Base-by-base conservation (phyloP, 345 rosid species). In the Litchi chinensis region DNA sequence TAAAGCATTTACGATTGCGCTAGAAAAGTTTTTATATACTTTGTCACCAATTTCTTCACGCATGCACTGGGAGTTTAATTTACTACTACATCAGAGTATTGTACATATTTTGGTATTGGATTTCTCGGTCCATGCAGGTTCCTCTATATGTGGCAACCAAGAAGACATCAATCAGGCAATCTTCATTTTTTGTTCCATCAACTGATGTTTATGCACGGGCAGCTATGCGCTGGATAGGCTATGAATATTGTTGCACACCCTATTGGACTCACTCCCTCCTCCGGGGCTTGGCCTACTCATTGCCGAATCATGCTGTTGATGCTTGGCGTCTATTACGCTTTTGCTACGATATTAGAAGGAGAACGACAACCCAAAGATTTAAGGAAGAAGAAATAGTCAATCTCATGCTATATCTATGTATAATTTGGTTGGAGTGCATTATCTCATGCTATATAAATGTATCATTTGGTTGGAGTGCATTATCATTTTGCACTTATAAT, bases 141-240 rank as follows among this genome's bases (percentile, higher is more conserved):
- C 98, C 96, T 0, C 82, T 93, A 64, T 93, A 91, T 21, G 96
- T 93, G 52, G 98, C 98, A 37, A 93, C 98, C 5, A 93, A 91
- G 82, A 93, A 91, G 96, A 89, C 98, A 16, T 85, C 89, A 52
- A 90, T 93, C 67, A 91, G 76, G 79, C 83, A 85, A 76, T 88
- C 98, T 56, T 91, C 96, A 16, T 88, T 91, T 82, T 87, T 92
- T 64, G 90, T 90, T 44, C 96, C 98, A 71, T 93, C 93, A 13
- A 73, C 86, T 16, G 93, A 93, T 12, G 88, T 88, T 43, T 90
- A 93, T 77, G 94, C 92, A 68, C 76, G 82, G 63, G 93, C 92
- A 75, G 92, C 85, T 44, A 11, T 93, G 83, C 88, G 88, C 12
- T 90, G 88, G 79, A 78, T 93, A 77, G 94, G 94, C 21, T 87